phyloP scores from a whole-genome alignment of 768 basidiomycete species.

The Mycena pura region DNA sequence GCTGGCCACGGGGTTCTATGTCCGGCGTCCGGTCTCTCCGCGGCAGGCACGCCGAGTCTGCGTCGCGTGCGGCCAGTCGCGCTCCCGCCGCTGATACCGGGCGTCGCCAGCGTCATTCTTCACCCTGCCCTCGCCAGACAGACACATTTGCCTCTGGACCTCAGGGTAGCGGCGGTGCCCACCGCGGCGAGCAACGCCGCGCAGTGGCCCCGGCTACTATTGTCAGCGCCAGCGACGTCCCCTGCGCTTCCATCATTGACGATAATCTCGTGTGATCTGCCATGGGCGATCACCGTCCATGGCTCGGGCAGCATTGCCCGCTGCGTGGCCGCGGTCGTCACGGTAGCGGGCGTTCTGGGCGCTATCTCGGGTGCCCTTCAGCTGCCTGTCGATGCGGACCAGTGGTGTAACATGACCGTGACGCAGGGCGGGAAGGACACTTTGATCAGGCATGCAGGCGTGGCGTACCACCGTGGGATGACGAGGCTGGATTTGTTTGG shows the following conservation, averaged over 20 bases:
- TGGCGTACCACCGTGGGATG: constrained; percentile 10
- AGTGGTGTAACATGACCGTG: background rate
- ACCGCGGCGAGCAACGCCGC: constrained; percentile 1
- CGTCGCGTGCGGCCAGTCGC: background rate
- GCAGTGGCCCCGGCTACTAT: background rate
- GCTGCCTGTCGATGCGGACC: constrained; percentile 2
- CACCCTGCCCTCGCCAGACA: constrained; percentile 3
- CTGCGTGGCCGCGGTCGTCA: constrained; percentile 6
- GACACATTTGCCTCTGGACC: background rate
- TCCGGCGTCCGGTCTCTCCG: background rate
- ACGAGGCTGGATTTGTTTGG: constrained; percentile 16
- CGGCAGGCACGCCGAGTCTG: background rate
- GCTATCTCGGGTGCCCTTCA: constrained; percentile 13
- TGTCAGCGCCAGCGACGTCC: constrained; percentile 9
- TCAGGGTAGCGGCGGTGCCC: background rate
- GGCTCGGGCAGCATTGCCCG: constrained; percentile 13
- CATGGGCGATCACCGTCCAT: constrained; percentile 28
- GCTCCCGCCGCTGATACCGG: constrained; percentile 15
- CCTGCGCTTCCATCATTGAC: constrained; percentile 27
- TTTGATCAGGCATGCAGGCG: background rate
- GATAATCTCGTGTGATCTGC: constrained; percentile 6
- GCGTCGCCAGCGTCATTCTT: background rate
- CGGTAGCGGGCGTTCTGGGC: constrained; percentile 18
- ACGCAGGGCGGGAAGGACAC: background rate
- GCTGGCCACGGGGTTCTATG: background rate